Conservation (phyloP, 2,329 filamentous ascomycete species). For the Fusarium duplospermum region DNA sequence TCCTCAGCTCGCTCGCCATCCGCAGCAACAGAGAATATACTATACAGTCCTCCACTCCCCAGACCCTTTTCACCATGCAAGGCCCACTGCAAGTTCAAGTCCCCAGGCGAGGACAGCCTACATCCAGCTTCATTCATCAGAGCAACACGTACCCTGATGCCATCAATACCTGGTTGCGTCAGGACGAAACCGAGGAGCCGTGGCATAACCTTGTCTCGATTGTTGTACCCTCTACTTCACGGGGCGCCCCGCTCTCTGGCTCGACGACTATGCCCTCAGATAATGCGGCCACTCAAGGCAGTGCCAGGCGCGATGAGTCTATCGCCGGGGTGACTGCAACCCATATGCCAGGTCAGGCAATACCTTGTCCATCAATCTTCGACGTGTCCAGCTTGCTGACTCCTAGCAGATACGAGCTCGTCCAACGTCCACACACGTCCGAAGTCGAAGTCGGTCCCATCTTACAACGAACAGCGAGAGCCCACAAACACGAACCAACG, state of each 20-base stretch:
- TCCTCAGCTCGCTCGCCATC: no score
- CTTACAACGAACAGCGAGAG: neutral
- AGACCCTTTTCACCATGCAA: neutral
- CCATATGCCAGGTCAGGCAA: neutral
- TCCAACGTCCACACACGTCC: fast-evolving
- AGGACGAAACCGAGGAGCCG: neutral
- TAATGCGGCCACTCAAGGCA: neutral
- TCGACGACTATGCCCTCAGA: no score
- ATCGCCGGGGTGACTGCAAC: fast-evolving
- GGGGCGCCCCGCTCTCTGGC: no score
- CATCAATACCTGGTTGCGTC: neutral
- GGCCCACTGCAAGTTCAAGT: neutral
- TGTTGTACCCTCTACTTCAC: neutral
- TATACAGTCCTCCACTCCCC: no score
- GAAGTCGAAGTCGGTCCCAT: neutral
- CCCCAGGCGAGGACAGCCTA: neutral
- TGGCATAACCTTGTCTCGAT: slow-evolving; percentile 10
- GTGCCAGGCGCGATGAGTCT: neutral
- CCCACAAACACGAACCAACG: neutral
- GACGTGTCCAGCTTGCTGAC: neutral
- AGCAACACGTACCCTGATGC: neutral
- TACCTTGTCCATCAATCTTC: fast-evolving
- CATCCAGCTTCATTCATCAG: neutral
- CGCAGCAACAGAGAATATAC: no score
- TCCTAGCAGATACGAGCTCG: fast-evolving